A percentile compares a stretch with the other conserved stretches of the same genome.
These are phyloP conservation scores for Euphorbia lathyris DNA, from an alignment of 345 rosid species.

Conservation along the genomic window DNA sequence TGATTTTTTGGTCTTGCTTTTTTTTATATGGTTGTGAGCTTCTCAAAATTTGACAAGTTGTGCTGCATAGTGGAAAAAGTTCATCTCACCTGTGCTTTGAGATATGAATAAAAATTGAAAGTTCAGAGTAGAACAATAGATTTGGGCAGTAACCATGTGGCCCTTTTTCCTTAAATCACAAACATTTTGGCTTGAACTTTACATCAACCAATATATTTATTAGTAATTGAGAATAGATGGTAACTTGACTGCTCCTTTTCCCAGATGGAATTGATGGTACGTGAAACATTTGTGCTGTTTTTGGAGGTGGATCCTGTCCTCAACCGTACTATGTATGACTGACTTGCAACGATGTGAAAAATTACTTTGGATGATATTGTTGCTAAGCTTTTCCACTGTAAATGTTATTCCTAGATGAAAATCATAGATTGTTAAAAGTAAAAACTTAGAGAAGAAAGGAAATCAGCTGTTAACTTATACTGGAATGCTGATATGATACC, in stretches of 20 bases:
- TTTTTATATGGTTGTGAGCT: neutral
- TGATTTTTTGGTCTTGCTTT: neutral
- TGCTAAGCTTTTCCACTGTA: neutral
- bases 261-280: slow-evolving; percentile 98
- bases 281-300: slow-evolving; percentile 76
- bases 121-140: neutral
- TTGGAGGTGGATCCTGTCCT: slow-evolving; percentile 69
- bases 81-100: neutral
- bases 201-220: slow-evolving; percentile 17
- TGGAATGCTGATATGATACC: neutral
- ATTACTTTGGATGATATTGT: slow-evolving; percentile 5
- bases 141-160: neutral
- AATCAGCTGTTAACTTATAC: neutral
- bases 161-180: neutral
- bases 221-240: slow-evolving; percentile 27
- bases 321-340: slow-evolving; percentile 28
- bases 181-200: slow-evolving; percentile 15
- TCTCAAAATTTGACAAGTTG: slow-evolving; percentile 1
- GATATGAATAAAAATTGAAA: neutral
- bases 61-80: neutral
- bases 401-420: neutral
- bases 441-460: neutral
- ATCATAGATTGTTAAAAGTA: neutral
- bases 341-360: slow-evolving; percentile 17
- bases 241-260: slow-evolving; percentile 68